Percentiles rank a stretch among this genome's conserved stretches.
phyloP scores from a whole-genome alignment of 257 asterid genomes.

The Solanum rostratum region DNA sequence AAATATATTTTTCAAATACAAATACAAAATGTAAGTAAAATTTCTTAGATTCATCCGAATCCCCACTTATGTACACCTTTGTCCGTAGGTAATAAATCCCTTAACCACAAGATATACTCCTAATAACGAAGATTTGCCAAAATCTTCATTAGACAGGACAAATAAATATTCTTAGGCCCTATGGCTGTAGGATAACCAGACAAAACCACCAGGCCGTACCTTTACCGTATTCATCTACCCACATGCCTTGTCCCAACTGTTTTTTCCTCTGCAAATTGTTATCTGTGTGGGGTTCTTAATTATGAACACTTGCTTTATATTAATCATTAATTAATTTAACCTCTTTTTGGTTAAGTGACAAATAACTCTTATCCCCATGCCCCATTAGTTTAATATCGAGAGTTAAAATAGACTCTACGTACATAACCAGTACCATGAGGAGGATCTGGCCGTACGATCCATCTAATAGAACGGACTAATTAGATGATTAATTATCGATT shows the following conservation, averaged over 20 bases:
- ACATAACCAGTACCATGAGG: background rate
- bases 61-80: too few species aligned
- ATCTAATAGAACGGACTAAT: background rate
- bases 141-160: background rate
- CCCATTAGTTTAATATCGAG: background rate
- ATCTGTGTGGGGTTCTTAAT: background rate
- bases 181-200: background rate
- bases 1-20: too few species aligned
- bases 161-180: background rate
- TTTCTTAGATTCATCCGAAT: too few species aligned
- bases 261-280: background rate
- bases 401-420: background rate
- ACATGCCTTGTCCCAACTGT: constrained; percentile 1
- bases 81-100: background rate
- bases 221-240: background rate
- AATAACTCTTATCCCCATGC: background rate
- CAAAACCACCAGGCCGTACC: constrained; percentile 5
- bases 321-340: background rate
- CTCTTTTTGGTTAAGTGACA: background rate
- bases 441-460: background rate
- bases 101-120: background rate
- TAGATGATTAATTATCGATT: background rate
- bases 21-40: too few species aligned
- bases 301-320: background rate
- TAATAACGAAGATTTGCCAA: background rate